Conservation (phyloP, 2,329 filamentous ascomycete species). For the Diplodia corticola region DNA sequence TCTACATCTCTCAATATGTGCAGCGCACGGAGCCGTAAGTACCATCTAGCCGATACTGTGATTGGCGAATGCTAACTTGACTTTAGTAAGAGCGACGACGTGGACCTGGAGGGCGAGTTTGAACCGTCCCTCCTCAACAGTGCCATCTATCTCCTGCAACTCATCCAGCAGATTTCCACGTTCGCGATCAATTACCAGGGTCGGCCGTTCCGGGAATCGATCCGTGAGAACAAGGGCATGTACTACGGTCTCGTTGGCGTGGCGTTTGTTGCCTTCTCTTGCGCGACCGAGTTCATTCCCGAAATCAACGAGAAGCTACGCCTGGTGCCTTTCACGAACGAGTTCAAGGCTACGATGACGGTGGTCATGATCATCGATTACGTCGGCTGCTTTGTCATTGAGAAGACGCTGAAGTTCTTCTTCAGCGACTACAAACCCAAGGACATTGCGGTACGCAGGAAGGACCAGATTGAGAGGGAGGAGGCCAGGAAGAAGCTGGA, state of each 20-base stretch:
- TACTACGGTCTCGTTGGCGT: conserved; percentile 94
- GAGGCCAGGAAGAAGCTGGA: conserved; percentile 64
- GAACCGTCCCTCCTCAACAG: conserved; percentile 91
- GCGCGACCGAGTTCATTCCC: conserved; percentile 91
- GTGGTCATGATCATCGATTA: conserved; percentile 85
- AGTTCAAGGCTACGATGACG: conserved; percentile 89
- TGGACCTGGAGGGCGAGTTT: conserved; percentile 95
- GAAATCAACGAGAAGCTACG: conserved; percentile 93
- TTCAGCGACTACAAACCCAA: conserved; percentile 93
- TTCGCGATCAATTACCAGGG: conserved; percentile 99
- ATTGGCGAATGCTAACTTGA: conserved; percentile 39
- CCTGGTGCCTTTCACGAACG: conserved; percentile 82
- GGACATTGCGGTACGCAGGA: conserved; percentile 83
- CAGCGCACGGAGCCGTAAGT: conserved; percentile 82
- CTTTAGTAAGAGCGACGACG: conserved; percentile 55
- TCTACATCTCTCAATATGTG: conserved; percentile 90
- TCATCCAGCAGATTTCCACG: conserved; percentile 98
- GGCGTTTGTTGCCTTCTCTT: conserved; percentile 86
- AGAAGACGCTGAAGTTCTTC: conserved; percentile 77
- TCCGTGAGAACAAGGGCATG: conserved; percentile 96
- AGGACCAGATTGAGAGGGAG: conserved; percentile 83
- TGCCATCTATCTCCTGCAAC: conserved; percentile 92
- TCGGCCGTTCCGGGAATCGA: conserved; percentile 92
- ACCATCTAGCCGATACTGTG: conserved; percentile 46
- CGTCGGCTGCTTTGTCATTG: conserved; percentile 80